A percentile compares a stretch with the other conserved stretches of the same genome.
Conservation (phyloP, 164 flowering plant genomes). For the Litsea cubeba region DNA sequence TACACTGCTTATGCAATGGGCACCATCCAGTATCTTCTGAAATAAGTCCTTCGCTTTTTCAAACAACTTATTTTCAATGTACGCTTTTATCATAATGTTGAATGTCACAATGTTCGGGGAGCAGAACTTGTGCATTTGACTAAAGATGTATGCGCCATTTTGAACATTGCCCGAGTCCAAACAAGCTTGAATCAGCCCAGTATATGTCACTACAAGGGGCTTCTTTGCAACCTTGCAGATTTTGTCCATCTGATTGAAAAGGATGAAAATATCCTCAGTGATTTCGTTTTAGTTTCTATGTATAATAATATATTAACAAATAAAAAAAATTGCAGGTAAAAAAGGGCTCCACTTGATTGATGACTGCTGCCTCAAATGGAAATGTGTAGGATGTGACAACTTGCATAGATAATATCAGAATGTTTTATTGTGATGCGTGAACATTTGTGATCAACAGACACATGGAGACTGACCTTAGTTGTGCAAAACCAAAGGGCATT, state of each 20-base stretch:
- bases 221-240: slow-evolving; percentile 85
- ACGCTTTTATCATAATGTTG: slow-evolving; percentile 87
- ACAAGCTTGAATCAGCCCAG: slow-evolving; percentile 91
- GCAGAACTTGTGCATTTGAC: slow-evolving; percentile 66
- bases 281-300: neutral
- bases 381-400: neutral
- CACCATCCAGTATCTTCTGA: slow-evolving; percentile 41
- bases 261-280: neutral
- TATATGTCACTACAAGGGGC: slow-evolving; percentile 89
- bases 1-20: slow-evolving; percentile 19
- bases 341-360: neutral
- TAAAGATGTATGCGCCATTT: slow-evolving; percentile 51
- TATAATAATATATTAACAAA: neutral
- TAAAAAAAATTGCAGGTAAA: neutral
- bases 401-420: no score
- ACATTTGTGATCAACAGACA: no score
- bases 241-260: slow-evolving; percentile 63
- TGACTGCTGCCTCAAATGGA: neutral
- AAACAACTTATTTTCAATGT: slow-evolving; percentile 50
- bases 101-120: slow-evolving; percentile 80
- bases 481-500: no score
- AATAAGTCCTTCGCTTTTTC: slow-evolving; percentile 67
- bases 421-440: no score
- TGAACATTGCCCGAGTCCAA: slow-evolving; percentile 55
- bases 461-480: no score